phyloP scores from a whole-genome alignment of 257 asterid genomes.

The Marsdenia floribunda region DNA sequence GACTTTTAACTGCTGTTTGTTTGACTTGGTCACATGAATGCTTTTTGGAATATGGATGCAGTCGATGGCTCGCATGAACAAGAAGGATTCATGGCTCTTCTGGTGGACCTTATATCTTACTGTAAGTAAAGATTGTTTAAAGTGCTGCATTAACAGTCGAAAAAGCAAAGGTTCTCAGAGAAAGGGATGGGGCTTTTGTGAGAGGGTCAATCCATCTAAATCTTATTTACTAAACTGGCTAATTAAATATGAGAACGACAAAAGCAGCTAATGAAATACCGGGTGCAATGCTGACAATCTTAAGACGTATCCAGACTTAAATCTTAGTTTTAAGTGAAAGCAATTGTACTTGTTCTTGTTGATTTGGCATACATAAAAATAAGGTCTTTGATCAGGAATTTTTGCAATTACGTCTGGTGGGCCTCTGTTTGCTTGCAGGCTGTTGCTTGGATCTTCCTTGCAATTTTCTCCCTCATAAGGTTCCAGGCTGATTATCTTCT shows the following conservation, averaged over 20 bases:
- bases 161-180: background rate
- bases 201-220: background rate
- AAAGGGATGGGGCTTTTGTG: background rate
- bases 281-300: background rate
- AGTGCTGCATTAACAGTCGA: background rate
- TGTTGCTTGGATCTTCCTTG: conserved; percentile 71
- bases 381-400: background rate
- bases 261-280: background rate
- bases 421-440: conserved; percentile 47
- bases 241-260: background rate
- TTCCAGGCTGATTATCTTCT: conserved; percentile 95
- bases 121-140: conserved; percentile 37
- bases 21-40: conserved; percentile 8
- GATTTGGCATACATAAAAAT: background rate
- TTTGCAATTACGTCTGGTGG: conserved; percentile 7
- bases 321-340: background rate
- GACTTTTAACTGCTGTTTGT: background rate
- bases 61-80: conserved; percentile 95
- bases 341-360: background rate
- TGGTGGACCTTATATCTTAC: conserved; percentile 97
- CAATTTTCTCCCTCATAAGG: conserved; percentile 78
- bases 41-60: conserved; percentile 23
- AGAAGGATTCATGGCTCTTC: conserved; percentile 97
- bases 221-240: background rate
- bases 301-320: background rate